Percentiles rank a stretch among this genome's conserved stretches.
phyloP scores from a whole-genome alignment of 2,329 filamentous ascomycete species.

The Talaromyces sp. region DNA sequence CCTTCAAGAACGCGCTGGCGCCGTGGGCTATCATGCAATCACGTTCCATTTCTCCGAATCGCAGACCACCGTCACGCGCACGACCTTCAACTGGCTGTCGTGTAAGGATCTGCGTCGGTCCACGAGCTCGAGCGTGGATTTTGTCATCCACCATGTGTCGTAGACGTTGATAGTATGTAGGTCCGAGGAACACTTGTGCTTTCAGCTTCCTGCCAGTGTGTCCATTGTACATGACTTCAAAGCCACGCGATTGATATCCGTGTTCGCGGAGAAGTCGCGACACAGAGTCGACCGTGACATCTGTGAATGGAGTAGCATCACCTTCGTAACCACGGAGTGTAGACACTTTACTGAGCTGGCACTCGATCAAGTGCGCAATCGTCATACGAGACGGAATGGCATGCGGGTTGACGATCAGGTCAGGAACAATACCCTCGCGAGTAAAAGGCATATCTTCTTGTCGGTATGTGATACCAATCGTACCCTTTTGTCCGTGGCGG shows the following conservation, averaged over 20 bases:
- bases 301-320: slow-evolving; percentile 95
- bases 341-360: slow-evolving; percentile 91
- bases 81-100: slow-evolving; percentile 97
- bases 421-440: slow-evolving; percentile 81
- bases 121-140: slow-evolving; percentile 97
- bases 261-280: slow-evolving; percentile 80
- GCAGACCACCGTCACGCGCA: slow-evolving; percentile 92
- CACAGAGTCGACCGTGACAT: slow-evolving; percentile 91
- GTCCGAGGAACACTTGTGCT: slow-evolving; percentile 92
- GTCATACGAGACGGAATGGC: slow-evolving; percentile 99
- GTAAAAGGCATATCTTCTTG: slow-evolving; percentile 99
- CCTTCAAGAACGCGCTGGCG: slow-evolving; percentile 93
- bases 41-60: slow-evolving; percentile 99
- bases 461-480: slow-evolving; percentile 95
- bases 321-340: slow-evolving; percentile 91
- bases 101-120: slow-evolving; percentile 94
- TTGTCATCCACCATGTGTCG: slow-evolving; percentile 99
- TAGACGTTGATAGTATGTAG: slow-evolving; percentile 97
- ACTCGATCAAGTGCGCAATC: slow-evolving; percentile 99
- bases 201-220: slow-evolving; percentile 92
- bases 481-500: slow-evolving; percentile 98
- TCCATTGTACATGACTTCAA: slow-evolving; percentile 98
- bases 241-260: slow-evolving; percentile 94
- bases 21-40: slow-evolving; percentile 99
- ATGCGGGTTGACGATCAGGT: slow-evolving; percentile 98